Evolutionary conservation across 257 asterid genomes (phyloP).

Genomic region (Fraxinus anomala): DNA sequence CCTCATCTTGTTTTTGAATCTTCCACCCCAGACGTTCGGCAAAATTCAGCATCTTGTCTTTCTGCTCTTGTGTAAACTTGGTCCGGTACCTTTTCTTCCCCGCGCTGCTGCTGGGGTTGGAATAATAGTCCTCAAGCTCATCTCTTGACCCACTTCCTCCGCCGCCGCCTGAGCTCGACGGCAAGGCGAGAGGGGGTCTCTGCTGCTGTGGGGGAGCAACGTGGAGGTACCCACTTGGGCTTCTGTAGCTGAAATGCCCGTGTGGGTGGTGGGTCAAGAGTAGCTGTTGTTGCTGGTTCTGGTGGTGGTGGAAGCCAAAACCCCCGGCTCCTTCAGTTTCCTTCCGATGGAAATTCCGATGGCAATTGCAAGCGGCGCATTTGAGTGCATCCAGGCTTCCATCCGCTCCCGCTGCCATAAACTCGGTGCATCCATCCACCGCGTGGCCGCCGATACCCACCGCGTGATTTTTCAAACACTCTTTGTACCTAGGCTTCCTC

Average conservation of each 20-base stretch:
- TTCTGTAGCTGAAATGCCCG: conserved; percentile 46
- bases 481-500: conserved; percentile 57
- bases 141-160: conserved; percentile 39
- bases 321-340: conserved; percentile 32
- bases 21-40: conserved; percentile 77
- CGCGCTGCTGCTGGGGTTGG: conserved; percentile 36
- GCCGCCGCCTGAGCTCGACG: conserved; percentile 64
- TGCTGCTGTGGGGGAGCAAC: conserved; percentile 31
- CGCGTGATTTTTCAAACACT: conserved; percentile 72
- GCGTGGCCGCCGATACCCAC: conserved; percentile 72
- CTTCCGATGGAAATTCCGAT: conserved; percentile 83
- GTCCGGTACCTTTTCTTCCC: conserved; percentile 66
- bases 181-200: conserved; percentile 53
- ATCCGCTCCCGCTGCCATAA: conserved; percentile 68
- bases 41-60: conserved; percentile 65
- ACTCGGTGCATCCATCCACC: conserved; percentile 82
- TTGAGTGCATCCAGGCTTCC: conserved; percentile 59
- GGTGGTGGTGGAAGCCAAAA: conserved; percentile 34
- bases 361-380: conserved; percentile 83
- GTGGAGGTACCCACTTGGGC: conserved; percentile 64
- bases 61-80: conserved; percentile 65
- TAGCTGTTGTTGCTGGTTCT: conserved; percentile 41
- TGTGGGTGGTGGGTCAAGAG: conserved; percentile 48
- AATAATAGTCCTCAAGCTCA: conserved; percentile 54
- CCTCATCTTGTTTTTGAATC: conserved; percentile 71